phyloP scores from a whole-genome alignment of 1,284 basidiomycete species.

The Puccinia novopanici region DNA sequence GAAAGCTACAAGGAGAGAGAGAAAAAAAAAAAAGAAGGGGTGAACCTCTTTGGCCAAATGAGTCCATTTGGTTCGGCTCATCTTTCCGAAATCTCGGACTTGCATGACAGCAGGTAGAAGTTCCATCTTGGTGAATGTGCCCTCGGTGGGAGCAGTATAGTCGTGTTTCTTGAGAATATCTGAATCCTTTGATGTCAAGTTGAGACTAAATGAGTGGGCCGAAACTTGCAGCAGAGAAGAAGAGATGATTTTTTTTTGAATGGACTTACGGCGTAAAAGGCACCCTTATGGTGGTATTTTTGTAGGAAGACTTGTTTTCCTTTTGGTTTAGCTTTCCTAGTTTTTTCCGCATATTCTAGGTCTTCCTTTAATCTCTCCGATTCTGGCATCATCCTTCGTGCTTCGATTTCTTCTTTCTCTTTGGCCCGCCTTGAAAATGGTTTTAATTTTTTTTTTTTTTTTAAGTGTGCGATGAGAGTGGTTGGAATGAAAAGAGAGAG shows the following conservation, averaged over 20 bases:
- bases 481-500: not conserved
- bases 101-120: slow-evolving; percentile 93
- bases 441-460: not conserved
- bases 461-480: not conserved
- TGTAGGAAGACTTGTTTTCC: slow-evolving; percentile 90
- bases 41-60: slow-evolving; percentile 46
- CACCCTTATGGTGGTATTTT: slow-evolving; percentile 99
- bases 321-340: slow-evolving; percentile 78
- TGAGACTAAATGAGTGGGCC: not conserved
- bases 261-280: slow-evolving; percentile 80
- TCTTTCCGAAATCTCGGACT: slow-evolving; percentile 92
- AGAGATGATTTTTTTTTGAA: no score
- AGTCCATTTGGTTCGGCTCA: slow-evolving; percentile 70
- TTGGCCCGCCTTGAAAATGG: slow-evolving; percentile 65
- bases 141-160: slow-evolving; percentile 83
- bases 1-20: not conserved
- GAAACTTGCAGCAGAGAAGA: not conserved
- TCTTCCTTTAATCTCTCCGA: slow-evolving; percentile 87
- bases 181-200: slow-evolving; percentile 67
- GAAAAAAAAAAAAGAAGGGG: not conserved
- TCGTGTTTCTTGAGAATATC: slow-evolving; percentile 83
- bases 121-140: slow-evolving; percentile 75
- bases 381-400: slow-evolving; percentile 85
- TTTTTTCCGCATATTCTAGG: slow-evolving; percentile 76
- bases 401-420: slow-evolving; percentile 85